Evolutionary conservation across 2,329 filamentous ascomycete species (phyloP), one percentile per base, ranked within the genome.

Genomic region (Phoma sp.): DNA sequence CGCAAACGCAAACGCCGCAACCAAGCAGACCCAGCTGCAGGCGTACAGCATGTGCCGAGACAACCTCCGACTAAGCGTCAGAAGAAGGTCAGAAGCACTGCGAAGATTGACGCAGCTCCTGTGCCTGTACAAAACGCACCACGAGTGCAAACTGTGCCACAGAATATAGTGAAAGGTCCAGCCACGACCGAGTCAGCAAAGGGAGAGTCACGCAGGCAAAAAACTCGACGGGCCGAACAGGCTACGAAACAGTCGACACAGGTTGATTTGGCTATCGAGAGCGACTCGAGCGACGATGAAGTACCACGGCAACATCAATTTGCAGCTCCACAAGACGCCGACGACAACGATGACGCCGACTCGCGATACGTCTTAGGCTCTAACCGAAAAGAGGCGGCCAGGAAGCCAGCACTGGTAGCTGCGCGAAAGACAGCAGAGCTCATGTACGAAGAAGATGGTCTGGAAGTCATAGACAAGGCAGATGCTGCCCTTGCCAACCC

Each of bases 401-500:
- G 18, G 22, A 55, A 39, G 18, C 22, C 18, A 7, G 22, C 8
- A n/a, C 30, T 27, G 6, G n/a, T 24, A 22, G 22, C n/a, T 33
- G 41, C 18, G 9, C 46, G 46, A 13, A 36, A 41, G 27, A 55
- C 52, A 7, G 52, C 46, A 27, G 52, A 55, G 23, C 46, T 55
- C 18, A 37, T 7, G 13, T 55, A 42, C 30, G 52, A 55, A 18
- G 46, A 55, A 25, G 52, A 55, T n/a, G 37, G 42, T 3, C 9
- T 50, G 23, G 54, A 46, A 24, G 54, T 52, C 13, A 22, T 52
- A 7, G 54, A 57, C 10, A 52, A 57, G n/a, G 45, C 49, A 2
- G 24, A 57, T 4, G 44, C 23, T 4, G 44, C 24, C 3, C 32
- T 50, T 37, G 41, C 46, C 5, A 24, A 24, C 24, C 30, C 37